These are phyloP conservation scores for Nephromyces sp. DNA, from an alignment of 169 alveolate species.

Conservation along the genomic window DNA sequence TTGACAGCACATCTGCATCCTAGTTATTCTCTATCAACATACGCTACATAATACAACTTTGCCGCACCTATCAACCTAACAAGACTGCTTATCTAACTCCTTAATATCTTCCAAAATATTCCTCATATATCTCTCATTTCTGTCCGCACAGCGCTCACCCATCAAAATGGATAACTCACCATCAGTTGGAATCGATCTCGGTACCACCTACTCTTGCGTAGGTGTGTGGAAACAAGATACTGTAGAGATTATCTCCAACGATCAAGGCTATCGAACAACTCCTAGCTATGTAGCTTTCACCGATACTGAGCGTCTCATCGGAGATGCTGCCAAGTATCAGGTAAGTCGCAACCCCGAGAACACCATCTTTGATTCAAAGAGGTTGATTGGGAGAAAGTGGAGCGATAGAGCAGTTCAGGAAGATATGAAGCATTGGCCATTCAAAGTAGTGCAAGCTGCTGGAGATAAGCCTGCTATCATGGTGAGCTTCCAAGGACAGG, in stretches of 20 bases:
- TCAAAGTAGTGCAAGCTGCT: slow-evolving; percentile 67
- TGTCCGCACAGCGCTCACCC: too few species aligned
- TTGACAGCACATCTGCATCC: too few species aligned
- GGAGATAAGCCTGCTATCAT: slow-evolving; percentile 84
- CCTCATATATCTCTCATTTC: too few species aligned
- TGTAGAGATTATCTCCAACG: slow-evolving; percentile 95
- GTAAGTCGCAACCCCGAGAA: slow-evolving; percentile 89
- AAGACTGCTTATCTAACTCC: too few species aligned
- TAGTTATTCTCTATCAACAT: too few species aligned
- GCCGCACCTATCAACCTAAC: too few species aligned
- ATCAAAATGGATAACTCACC: slow-evolving; percentile 21
- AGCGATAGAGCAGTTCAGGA: slow-evolving; percentile 85
- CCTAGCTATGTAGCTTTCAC: slow-evolving; percentile 98
- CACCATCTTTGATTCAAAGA: slow-evolving; percentile 92
- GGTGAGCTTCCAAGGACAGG: slow-evolving; percentile 76
- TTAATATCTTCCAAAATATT: too few species aligned
- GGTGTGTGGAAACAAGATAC: slow-evolving; percentile 92
- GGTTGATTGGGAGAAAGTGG: slow-evolving; percentile 92
- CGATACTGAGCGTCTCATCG: slow-evolving; percentile 92
- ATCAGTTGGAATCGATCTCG: slow-evolving; percentile 95
- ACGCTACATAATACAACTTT: too few species aligned
- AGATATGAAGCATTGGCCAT: slow-evolving; percentile 91
- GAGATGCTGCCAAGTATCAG: slow-evolving; percentile 94
- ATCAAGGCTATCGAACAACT: slow-evolving; percentile 95
- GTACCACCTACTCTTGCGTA: slow-evolving; percentile 97